Percentiles rank a stretch among this genome's conserved stretches.
Conservation (phyloP, 2,329 filamentous ascomycete species). For the Sporothrix pallida region DNA sequence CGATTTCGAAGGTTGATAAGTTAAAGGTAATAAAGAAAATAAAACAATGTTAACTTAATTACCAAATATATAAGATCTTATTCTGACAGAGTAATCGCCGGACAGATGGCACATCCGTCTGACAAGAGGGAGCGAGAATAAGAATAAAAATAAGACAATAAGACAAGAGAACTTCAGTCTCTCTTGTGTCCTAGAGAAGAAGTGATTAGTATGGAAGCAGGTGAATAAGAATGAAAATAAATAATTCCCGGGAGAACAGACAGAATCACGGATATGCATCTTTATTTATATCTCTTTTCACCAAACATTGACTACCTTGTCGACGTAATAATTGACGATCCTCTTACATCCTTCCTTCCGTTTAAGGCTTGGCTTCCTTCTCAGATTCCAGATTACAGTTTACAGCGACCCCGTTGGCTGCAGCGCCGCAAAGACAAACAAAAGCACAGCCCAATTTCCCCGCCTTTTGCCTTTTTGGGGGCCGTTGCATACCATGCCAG, state of each 20-base stretch:
- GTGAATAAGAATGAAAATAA: neutral
- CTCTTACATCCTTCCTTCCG: neutral
- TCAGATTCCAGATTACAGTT: neutral
- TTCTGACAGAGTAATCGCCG: neutral
- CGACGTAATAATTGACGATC: neutral
- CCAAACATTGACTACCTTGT: neutral
- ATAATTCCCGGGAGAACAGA: no score
- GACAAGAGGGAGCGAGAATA: neutral
- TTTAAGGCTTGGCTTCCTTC: neutral
- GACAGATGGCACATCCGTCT: neutral
- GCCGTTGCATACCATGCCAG: neutral
- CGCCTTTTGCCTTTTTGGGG: neutral
- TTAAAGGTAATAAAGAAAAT: no score
- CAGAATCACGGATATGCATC: neutral
- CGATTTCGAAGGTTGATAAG: no score
- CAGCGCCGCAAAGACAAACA: no score
- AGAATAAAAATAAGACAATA: neutral
- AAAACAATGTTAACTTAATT: neutral
- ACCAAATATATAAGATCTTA: neutral
- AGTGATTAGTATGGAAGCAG: neutral
- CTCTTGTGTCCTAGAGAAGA: neutral
- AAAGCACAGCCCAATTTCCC: slow-evolving; percentile 2
- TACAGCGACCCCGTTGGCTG: neutral
- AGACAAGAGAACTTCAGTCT: neutral
- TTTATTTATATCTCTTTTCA: neutral